Conservation (phyloP, 768 basidiomycete species). For the Sarcodon sp. region DNA sequence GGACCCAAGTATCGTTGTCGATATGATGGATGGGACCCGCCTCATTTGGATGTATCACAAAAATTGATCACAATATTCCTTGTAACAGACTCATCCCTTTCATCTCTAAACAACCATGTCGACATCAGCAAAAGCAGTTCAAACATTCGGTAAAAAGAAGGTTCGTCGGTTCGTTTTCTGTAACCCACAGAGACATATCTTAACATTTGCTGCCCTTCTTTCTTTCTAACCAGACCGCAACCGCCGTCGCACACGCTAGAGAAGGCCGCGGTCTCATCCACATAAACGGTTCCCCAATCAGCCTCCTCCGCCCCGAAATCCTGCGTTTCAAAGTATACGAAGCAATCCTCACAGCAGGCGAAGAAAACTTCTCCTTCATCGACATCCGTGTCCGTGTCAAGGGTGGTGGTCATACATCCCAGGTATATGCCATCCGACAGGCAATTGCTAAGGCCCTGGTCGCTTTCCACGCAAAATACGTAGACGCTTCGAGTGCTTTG, state of each 20-base stretch:
- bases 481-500: constrained; percentile 93
- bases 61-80: constrained; percentile 1
- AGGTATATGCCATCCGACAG: constrained; percentile 98
- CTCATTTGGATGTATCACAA: constrained; percentile 23
- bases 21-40: constrained; percentile 25
- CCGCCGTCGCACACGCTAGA: constrained; percentile 93
- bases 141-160: constrained; percentile 99
- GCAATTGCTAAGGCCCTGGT: constrained; percentile 96
- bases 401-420: constrained; percentile 98
- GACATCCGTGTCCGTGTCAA: constrained; percentile 98
- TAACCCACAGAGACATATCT: background rate
- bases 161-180: constrained; percentile 19
- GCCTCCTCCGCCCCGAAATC: constrained; percentile 90
- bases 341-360: constrained; percentile 86
- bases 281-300: constrained; percentile 93
- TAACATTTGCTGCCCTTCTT: background rate
- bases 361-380: constrained; percentile 74
- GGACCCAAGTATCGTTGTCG: constrained; percentile 2
- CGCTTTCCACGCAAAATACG: constrained; percentile 97
- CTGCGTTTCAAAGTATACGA: constrained; percentile 98
- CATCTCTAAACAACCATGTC: constrained; percentile 41
- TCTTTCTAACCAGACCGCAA: constrained; percentile 66
- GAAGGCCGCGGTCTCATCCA: constrained; percentile 95
- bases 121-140: constrained; percentile 77
- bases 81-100: constrained; percentile 5